Percentiles rank a stretch among this genome's conserved stretches.
Evolutionary conservation across 768 basidiomycete species (phyloP).

Genomic region (Kwoniella europaea): DNA sequence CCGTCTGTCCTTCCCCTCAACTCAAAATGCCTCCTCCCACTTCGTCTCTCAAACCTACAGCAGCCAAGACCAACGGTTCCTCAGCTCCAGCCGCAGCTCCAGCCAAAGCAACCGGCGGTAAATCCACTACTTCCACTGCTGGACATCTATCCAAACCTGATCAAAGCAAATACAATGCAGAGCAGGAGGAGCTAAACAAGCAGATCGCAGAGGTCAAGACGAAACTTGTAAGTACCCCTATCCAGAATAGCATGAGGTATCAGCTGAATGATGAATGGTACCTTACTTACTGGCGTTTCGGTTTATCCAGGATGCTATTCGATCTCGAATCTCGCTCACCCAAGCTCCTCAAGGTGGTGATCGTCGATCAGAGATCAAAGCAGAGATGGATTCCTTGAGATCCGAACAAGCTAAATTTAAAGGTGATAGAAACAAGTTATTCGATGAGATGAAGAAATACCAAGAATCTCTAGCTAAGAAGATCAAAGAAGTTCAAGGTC

Average conservation of each 20-base stretch:
- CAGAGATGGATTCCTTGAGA: constrained; percentile 80
- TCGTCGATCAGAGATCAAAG: constrained; percentile 70
- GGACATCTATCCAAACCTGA: constrained; percentile 68
- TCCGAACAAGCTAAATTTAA: constrained; percentile 79
- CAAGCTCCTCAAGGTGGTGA: constrained; percentile 65
- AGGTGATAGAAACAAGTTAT: constrained; percentile 63
- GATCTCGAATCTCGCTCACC: constrained; percentile 45
- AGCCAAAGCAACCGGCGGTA: constrained; percentile 30
- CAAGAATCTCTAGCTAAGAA: constrained; percentile 82
- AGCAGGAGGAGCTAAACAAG: constrained; percentile 78
- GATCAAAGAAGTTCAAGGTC: constrained; percentile 84
- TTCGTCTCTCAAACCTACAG: constrained; percentile 48
- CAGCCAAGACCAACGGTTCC: constrained; percentile 37
- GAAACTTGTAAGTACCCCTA: constrained; percentile 69
- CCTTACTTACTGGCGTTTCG: neutral
- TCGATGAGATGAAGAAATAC: constrained; percentile 77
- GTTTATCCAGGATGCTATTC: constrained; percentile 48
- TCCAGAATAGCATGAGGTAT: neutral
- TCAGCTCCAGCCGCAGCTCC: constrained; percentile 12
- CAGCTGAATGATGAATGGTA: neutral
- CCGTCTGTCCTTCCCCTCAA: neutral
- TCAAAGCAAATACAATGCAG: constrained; percentile 79
- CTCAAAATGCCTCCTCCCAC: constrained; percentile 54
- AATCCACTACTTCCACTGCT: constrained; percentile 38
- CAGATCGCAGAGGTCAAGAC: constrained; percentile 82